Percentiles rank a stretch among this genome's conserved stretches.
Conservation (phyloP, 2,329 filamentous ascomycete genomes). For the Diaporthe sp. region DNA sequence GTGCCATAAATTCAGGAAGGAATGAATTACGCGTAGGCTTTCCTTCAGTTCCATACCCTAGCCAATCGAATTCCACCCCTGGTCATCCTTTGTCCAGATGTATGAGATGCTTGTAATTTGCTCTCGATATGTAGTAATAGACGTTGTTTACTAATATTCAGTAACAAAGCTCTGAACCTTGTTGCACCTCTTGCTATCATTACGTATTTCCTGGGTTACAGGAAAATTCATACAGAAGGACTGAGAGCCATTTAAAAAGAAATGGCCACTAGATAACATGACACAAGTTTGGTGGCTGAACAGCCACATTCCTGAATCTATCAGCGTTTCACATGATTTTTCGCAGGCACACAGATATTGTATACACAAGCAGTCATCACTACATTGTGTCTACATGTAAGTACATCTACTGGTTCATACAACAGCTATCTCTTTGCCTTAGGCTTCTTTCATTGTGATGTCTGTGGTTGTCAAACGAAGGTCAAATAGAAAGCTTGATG, state of each 20-base stretch:
- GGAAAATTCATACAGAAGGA: neutral
- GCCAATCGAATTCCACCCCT: too few relatives aligned
- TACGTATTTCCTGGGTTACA: too few relatives aligned
- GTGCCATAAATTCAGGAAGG: too few relatives aligned
- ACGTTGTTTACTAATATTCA: too few relatives aligned
- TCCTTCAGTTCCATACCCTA: too few relatives aligned
- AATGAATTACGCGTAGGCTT: too few relatives aligned
- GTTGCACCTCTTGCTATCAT: too few relatives aligned
- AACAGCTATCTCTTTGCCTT: neutral
- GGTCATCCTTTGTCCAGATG: too few relatives aligned
- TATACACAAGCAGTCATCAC: neutral
- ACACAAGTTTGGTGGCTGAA: neutral
- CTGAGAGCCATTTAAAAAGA: neutral
- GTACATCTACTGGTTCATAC: neutral
- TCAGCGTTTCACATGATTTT: neutral
- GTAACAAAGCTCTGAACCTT: too few relatives aligned
- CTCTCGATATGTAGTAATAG: too few relatives aligned
- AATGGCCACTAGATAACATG: neutral
- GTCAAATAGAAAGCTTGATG: neutral
- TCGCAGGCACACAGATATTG: neutral
- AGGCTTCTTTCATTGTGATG: neutral
- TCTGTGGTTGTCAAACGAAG: neutral
- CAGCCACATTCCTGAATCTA: neutral
- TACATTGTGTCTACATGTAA: neutral
- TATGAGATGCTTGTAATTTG: too few relatives aligned